phyloP scores from a whole-genome alignment of 73 alveolate genomes.

The Paramecium sonneborni region DNA sequence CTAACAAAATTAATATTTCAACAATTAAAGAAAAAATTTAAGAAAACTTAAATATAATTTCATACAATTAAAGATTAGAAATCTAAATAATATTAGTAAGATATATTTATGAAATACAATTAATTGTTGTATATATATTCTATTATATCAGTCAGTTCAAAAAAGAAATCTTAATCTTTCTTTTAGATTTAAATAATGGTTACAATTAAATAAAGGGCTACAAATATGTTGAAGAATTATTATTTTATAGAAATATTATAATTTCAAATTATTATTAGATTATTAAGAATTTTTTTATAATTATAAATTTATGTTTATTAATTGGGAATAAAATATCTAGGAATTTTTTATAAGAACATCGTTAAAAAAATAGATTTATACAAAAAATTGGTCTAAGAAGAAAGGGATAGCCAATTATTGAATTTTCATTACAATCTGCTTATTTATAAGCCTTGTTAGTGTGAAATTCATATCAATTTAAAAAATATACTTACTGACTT shows the following conservation, averaged over 20 bases:
- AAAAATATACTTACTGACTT: background rate
- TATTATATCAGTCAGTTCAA: background rate
- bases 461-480: background rate
- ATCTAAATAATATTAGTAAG: background rate
- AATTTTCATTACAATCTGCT: slow-evolving; percentile 14
- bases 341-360: too few species aligned
- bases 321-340: slow-evolving; percentile 18
- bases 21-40: background rate
- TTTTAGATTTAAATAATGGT: background rate
- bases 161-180: background rate
- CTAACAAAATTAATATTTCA: background rate
- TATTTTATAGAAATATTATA: background rate
- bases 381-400: too few species aligned
- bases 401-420: background rate
- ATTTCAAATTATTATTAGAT: background rate
- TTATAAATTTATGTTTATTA: slow-evolving; percentile 56
- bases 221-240: slow-evolving; percentile 42
- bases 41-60: background rate
- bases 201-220: background rate
- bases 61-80: background rate
- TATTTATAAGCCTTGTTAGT: slow-evolving; percentile 32
- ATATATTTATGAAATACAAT: background rate
- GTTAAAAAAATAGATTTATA: too few species aligned
- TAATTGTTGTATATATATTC: background rate
- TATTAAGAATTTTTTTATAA: background rate